phyloP scores from a whole-genome alignment of 352 stramenopile species.

The Plasmopara viticola region DNA sequence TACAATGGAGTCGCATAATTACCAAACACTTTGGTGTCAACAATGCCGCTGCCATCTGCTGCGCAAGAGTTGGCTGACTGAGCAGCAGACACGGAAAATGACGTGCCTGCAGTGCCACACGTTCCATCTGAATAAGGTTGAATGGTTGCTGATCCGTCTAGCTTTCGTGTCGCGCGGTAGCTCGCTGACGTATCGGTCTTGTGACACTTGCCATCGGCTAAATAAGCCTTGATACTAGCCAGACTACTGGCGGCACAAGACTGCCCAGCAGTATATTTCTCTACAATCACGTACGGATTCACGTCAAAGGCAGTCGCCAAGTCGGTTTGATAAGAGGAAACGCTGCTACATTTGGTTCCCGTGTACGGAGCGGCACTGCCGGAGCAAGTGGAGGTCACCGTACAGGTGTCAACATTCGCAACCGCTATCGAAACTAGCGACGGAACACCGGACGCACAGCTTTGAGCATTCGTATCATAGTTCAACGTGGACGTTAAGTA shows the following conservation, averaged over 20 bases:
- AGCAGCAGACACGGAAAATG: not conserved
- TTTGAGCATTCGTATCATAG: no score
- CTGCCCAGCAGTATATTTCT: slow-evolving; percentile 2
- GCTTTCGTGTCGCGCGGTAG: not conserved
- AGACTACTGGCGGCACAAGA: slow-evolving; percentile 2
- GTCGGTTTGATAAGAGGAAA: no score
- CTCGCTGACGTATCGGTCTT: not conserved
- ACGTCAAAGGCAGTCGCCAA: no score
- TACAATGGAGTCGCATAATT: not conserved
- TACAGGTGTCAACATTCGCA: no score
- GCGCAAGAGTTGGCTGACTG: slow-evolving; percentile 3
- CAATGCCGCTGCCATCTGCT: not conserved
- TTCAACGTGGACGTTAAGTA: no score
- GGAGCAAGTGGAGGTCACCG: no score
- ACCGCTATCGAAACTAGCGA: no score
- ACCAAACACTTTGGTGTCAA: not conserved
- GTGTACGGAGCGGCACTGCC: no score
- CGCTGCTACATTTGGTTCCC: no score
- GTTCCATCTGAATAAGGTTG: not conserved
- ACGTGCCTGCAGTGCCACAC: not conserved
- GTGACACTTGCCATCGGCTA: slow-evolving; percentile 10
- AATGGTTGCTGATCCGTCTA: slow-evolving; percentile 1
- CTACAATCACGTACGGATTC: slow-evolving; percentile 9
- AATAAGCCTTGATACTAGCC: slow-evolving; percentile 2
- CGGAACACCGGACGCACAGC: no score